Base-by-base conservation (phyloP, 495 filamentous ascomycete species). In the Xylaria longipes region DNA sequence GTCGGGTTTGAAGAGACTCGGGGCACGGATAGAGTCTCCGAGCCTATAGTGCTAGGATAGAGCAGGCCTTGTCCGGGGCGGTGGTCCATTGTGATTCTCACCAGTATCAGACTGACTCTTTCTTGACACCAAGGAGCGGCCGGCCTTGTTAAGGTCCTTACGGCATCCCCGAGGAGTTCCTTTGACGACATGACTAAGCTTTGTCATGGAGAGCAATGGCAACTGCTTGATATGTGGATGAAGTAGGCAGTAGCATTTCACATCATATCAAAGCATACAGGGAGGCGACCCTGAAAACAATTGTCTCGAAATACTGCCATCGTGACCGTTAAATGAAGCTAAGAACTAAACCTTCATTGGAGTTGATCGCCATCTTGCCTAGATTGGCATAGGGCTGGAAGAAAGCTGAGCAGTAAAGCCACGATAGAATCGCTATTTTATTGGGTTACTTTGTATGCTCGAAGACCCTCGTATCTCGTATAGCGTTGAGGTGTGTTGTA, bases 131-230 rank as follows among this genome's bases (percentile, higher is more conserved):
- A 63, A 69, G 37, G 73, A 66, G 31, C 60, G 43, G 17, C 65
- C 60, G 41, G 69, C 45, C 22, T 72, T 3, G 20, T 15, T 17
- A 70, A 65, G 39, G 69, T 65, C 25, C 29, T 61, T 22, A 70
- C 14, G 31, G 62, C 14, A 54, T 69, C 70, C n/a, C 71, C 56
- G 4, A 72, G 39, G 9, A 65, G 48, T 41, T 65, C 68, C 17
- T 70, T 75, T 25, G 57, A 73, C 33, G 68, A 65, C 71, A 75
- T 75, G 46, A n/a, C 39, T 39, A 14, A 29, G 9, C 17, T 15
- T 39, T 14, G 20, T 64, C 20, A 5, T n/a, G 6, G 20, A 48
- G 45, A 48, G 39, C 9, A 12, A 41, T 41, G 39, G 11, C 39
- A 41, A 41, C 9, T 7, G 6, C 20, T 48, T 48, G 4, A 48